Conservation (phyloP, 1,284 basidiomycete genomes). For the Apiotrichum brassicae region DNA sequence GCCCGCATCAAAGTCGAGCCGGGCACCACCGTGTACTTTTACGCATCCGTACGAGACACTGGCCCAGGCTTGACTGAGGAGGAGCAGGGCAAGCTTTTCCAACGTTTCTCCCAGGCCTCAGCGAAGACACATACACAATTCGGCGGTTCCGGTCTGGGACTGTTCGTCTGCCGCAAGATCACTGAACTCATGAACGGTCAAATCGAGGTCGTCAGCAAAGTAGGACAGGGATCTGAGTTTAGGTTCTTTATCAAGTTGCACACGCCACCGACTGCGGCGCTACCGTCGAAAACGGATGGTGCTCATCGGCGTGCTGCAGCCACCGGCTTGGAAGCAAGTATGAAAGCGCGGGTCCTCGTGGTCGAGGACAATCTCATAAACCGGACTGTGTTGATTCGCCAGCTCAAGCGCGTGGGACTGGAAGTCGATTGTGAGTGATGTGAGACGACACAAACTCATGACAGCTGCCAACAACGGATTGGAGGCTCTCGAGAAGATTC, state of each 20-base stretch:
- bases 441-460: neutral
- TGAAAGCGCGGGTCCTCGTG: constrained; percentile 21
- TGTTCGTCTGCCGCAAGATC: constrained; percentile 28
- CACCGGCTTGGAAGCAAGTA: too few species aligned
- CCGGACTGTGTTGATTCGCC: constrained; percentile 24
- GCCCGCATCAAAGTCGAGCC: too few species aligned
- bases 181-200: constrained; percentile 26
- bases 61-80: constrained; percentile 26
- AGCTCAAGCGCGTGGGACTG: constrained; percentile 15
- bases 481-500: constrained; percentile 45
- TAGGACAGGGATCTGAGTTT: constrained; percentile 43
- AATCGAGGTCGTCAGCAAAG: constrained; percentile 22
- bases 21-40: constrained; percentile 17
- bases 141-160: constrained; percentile 29
- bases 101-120: constrained; percentile 27
- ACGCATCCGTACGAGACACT: constrained; percentile 19
- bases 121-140: constrained; percentile 24
- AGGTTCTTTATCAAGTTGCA: constrained; percentile 28
- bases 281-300: neutral
- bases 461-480: constrained; percentile 35
- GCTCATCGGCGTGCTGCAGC: too few species aligned
- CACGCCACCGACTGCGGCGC: neutral
- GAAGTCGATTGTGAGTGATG: neutral
- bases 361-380: constrained; percentile 43
- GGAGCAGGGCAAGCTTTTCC: constrained; percentile 24